Evolutionary conservation across 176 grass and related monocot genomes (phyloP), one percentile per base, ranked within the genome.

Genomic region (Thalia dealbata): DNA sequence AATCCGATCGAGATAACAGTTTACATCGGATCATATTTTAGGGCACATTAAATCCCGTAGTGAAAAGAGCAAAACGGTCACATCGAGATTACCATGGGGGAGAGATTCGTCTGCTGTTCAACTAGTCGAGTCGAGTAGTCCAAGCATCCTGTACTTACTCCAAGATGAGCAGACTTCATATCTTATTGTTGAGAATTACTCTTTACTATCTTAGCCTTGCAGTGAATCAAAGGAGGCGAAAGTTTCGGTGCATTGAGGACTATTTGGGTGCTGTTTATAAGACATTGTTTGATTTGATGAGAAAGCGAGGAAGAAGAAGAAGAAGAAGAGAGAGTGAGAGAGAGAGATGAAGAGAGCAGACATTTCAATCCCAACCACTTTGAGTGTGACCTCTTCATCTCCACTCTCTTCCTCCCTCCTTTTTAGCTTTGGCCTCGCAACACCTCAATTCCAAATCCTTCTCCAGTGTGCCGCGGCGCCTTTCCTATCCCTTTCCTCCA

Each of bases 311-410:
- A 28, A 35, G 22, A 22, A 28, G 42, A 28, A 9, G 21, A 25
- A 25, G 24, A 71, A 22, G 24, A 70, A 50, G 5, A 50, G 1
- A 45, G 22, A 48, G n/a, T 38, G 1, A 22, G 24, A 50, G 23
- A 67, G 6, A 69, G 16, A 45, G 7, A 22, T 1, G 23, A 41
- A 73, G 22, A 73, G 41, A 73, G 58, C 13, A n/a, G 26, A 13
- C 46, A 59, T 12, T 3, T 30, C 56, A 12, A 64, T 64, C 56
- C 22, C 73, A 76, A 56, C 22, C 73, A 64, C 60, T 64, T 38
- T 50, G 73, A 76, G 19, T 32, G 59, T 11, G 59, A 76, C 72
- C 54, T 25, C 14, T 27, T 32, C n/a, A n/a, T 28, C 6, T 73
- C 45, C 52, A 8, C 52, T 7, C 14, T 6, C 16, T n/a, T 62